Evolutionary conservation across 495 filamentous ascomycete genomes (phyloP).

Genomic region (Annulohypoxylon nitens): DNA sequence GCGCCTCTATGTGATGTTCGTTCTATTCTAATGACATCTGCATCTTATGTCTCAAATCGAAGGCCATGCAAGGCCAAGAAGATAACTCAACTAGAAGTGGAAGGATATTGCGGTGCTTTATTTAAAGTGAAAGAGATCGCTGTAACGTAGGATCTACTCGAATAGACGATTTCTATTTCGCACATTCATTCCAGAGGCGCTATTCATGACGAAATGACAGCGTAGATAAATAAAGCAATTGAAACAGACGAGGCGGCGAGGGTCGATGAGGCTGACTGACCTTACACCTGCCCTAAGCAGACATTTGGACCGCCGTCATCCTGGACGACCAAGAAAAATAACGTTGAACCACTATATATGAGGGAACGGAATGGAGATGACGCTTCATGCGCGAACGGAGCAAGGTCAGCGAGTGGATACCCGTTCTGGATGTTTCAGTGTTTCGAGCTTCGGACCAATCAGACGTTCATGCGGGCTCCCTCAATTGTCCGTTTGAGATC

Average conservation of each 20-base stretch:
- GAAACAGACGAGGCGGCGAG: slow-evolving; percentile 25
- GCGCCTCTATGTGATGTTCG: neutral
- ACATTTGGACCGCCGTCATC: slow-evolving; percentile 6
- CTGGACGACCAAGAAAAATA: slow-evolving; percentile 12
- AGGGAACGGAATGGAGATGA: slow-evolving; percentile 42
- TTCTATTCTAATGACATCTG: neutral
- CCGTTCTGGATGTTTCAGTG: slow-evolving; percentile 42
- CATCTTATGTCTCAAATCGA: neutral
- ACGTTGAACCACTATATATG: slow-evolving; percentile 31
- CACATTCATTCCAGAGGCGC: neutral
- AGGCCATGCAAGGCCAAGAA: neutral
- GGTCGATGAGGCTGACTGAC: slow-evolving; percentile 22
- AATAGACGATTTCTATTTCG: neutral
- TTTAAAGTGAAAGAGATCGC: neutral
- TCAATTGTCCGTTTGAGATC: slow-evolving; percentile 36
- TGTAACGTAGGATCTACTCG: slow-evolving; percentile 22
- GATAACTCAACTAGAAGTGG: neutral
- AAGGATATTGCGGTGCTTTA: slow-evolving; percentile 7
- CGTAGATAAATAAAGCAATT: slow-evolving; percentile 19
- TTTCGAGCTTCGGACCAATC: slow-evolving; percentile 43
- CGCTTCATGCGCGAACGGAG: slow-evolving; percentile 37
- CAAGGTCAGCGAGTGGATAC: slow-evolving; percentile 11
- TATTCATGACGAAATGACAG: slow-evolving; percentile 7
- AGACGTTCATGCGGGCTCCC: slow-evolving; percentile 24
- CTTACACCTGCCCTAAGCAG: slow-evolving; percentile 37